Conservation (phyloP, 495 filamentous ascomycete genomes). For the Penicillium argentinense region DNA sequence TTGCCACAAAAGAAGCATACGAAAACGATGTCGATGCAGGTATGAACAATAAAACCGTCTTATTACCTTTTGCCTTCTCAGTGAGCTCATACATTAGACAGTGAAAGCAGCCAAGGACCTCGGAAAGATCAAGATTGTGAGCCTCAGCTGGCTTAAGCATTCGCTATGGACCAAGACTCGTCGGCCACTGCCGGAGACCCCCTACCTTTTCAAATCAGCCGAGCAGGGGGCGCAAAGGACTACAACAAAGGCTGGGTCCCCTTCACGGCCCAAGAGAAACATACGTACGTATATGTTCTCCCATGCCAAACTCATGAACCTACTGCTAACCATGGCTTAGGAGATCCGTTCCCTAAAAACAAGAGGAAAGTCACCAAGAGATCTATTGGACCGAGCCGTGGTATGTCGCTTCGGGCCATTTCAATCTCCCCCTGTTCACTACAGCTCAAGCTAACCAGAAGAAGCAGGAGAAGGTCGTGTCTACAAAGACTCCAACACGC, state of each 20-base stretch:
- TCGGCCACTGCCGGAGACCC: conserved; percentile 36
- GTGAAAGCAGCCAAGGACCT: conserved; percentile 43
- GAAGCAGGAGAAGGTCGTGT: too few relatives aligned
- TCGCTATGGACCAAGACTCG: conserved; percentile 32
- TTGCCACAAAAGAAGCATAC: conserved; percentile 54
- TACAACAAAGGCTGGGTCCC: conserved; percentile 11
- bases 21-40: conserved; percentile 44
- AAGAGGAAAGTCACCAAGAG: background rate
- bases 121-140: conserved; percentile 51
- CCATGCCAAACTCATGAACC: background rate
- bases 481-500: conserved; percentile 1
- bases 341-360: background rate
- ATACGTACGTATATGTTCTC: background rate
- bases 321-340: background rate
- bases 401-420: too few relatives aligned
- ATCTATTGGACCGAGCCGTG: background rate
- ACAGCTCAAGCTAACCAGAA: too few relatives aligned
- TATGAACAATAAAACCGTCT: conserved; percentile 30
- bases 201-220: conserved; percentile 48
- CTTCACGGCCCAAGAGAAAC: too few relatives aligned
- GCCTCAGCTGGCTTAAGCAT: conserved; percentile 63
- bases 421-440: too few relatives aligned
- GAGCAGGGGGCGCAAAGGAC: conserved; percentile 22
- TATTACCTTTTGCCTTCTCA: background rate
- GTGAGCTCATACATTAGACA: conserved; percentile 10